These are phyloP conservation scores for Bruguiera parviflora DNA, from an alignment of 345 rosid species.

Conservation along the genomic window DNA sequence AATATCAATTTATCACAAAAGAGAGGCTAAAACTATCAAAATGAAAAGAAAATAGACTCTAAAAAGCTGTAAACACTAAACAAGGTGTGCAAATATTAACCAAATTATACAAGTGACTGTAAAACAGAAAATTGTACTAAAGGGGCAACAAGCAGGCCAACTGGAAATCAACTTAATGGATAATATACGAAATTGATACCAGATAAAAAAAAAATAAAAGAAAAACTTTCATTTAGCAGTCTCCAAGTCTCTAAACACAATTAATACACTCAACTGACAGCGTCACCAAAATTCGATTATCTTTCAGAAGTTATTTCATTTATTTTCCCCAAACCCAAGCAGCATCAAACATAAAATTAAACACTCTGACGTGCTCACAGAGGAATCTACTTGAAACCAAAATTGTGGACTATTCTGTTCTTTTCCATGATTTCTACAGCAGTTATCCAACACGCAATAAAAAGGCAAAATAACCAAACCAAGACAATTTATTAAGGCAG, in stretches of 20 bases:
- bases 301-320: not conserved
- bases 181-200: no score
- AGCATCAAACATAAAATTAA: not conserved
- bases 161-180: constrained; percentile 1
- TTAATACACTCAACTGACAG: not conserved
- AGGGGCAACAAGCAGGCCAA: not conserved
- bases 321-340: not conserved
- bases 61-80: no score
- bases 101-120: not conserved
- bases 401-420: not conserved
- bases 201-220: not conserved
- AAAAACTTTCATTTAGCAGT: not conserved
- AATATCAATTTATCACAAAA: no score
- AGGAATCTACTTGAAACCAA: not conserved
- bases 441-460: not conserved
- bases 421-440: not conserved
- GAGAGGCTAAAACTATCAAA: no score
- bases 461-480: constrained; percentile 1
- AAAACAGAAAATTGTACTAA: no score
- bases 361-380: constrained; percentile 2
- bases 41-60: no score
- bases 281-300: not conserved
- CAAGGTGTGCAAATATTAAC: not conserved
- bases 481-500: constrained; percentile 1
- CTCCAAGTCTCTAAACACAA: not conserved